Evolutionary conservation across 768 basidiomycete genomes (phyloP).

Genomic region (Collybiopsis luxurians): DNA sequence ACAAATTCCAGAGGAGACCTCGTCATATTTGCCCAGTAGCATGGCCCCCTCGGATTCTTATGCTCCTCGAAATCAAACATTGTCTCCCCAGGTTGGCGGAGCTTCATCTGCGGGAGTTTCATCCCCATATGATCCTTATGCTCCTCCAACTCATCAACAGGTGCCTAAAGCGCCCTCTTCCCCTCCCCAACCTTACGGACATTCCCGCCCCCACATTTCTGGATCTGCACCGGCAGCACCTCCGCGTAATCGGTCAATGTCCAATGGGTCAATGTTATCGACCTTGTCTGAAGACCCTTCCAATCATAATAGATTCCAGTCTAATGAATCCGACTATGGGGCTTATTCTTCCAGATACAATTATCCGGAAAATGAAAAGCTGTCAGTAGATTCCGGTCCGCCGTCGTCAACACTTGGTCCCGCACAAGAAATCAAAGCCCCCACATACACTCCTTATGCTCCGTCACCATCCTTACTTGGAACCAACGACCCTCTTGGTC

Average conservation of each 20-base stretch:
- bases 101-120: background rate
- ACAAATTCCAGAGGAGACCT: background rate
- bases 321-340: constrained; percentile 24
- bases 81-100: background rate
- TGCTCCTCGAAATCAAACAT: background rate
- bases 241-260: constrained; percentile 37
- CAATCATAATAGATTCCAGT: constrained; percentile 19
- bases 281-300: constrained; percentile 30
- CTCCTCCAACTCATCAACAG: background rate
- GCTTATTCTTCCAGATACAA: constrained; percentile 24
- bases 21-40: background rate
- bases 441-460: constrained; percentile 61
- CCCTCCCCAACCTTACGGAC: background rate
- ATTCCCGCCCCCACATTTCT: constrained; percentile 9
- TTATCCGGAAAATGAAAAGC: constrained; percentile 16
- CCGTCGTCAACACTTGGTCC: constrained; percentile 11
- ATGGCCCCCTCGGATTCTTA: background rate
- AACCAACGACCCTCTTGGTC: constrained; percentile 77
- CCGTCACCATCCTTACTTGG: constrained; percentile 84
- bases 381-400: constrained; percentile 5
- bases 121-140: background rate
- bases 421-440: constrained; percentile 33
- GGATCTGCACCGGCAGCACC: constrained; percentile 5
- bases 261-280: constrained; percentile 43
- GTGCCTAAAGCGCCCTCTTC: background rate